Conservation (phyloP, 805 yeast species). For the Starmera dryadoides region DNA sequence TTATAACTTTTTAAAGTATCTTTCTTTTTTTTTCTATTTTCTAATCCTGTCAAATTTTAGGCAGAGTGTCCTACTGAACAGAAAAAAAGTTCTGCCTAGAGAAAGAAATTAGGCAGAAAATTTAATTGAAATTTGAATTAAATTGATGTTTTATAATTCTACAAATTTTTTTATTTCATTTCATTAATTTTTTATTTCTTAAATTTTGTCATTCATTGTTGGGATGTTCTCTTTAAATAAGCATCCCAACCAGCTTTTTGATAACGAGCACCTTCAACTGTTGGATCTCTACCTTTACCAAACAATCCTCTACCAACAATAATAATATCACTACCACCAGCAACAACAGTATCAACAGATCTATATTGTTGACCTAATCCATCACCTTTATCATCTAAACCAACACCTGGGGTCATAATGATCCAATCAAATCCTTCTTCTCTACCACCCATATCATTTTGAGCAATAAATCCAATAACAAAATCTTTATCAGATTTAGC, state of each 20-base stretch:
- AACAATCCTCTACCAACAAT: slow-evolving; percentile 98
- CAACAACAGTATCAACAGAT: slow-evolving; percentile 77
- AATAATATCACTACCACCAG: slow-evolving; percentile 86
- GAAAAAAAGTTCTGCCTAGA: too few relatives aligned
- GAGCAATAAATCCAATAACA: slow-evolving; percentile 96
- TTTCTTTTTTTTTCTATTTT: too few relatives aligned
- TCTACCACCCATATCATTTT: slow-evolving; percentile 75
- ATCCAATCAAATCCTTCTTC: slow-evolving; percentile 92
- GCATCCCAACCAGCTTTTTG: slow-evolving; percentile 95
- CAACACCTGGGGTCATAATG: slow-evolving; percentile 97
- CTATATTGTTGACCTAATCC: slow-evolving; percentile 94
- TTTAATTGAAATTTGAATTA: too few relatives aligned
- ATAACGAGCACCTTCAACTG: slow-evolving; percentile 81
- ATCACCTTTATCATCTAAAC: slow-evolving; percentile 95
- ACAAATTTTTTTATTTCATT: too few relatives aligned
- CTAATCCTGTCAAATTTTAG: too few relatives aligned
- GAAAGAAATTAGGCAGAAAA: too few relatives aligned
- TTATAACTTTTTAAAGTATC: too few relatives aligned
- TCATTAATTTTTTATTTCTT: not conserved
- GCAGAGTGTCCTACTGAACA: too few relatives aligned
- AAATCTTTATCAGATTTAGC: slow-evolving; percentile 83
- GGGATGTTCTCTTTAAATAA: slow-evolving; percentile 39
- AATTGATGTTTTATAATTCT: too few relatives aligned
- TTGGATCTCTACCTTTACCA: slow-evolving; percentile 91
- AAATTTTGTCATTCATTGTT: not conserved